Base-by-base conservation (phyloP, 129 eudicot genomes). In the Silybum marianum region DNA sequence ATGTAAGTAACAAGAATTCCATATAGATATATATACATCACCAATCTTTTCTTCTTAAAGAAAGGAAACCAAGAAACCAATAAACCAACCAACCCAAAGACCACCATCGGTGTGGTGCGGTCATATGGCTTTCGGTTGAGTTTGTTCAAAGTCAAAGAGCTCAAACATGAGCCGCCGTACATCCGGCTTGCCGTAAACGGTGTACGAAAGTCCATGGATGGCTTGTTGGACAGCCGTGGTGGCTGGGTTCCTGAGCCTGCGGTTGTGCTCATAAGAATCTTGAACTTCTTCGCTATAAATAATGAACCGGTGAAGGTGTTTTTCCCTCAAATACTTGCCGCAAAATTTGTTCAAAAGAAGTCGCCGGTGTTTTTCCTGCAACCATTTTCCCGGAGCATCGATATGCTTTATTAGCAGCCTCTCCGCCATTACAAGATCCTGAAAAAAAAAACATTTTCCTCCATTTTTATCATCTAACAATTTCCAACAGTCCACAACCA, bases 361-460 rank as follows among this genome's bases (percentile, higher is more conserved):
- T 13, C 92, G 90, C 2, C 98, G 81, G 85, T 96, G 99, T 69
- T 71, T 93, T 77, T 91, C 98, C 72, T 93, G 93, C 38, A 96
- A 69, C 97, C 96, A 96, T 76, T 72, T 91, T 69, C 99, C 99
- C 0, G 99, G 99, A 11, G 99, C 99, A 80, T 96, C 99, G 34
- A 96, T 78, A 78, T 96, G 99, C 89, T 96, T 96, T 97, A 96
- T 93, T 16, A 93, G 94, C 86, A 96, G 81, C 89, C 95, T 93
- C 85, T 96, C 99, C 0, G 99, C 99, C 98, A 96, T 87, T 84
- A 96, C 99, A 88, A 96, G 98, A 89, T 96, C 99, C 99, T 96
- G 86, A 80, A 80, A 75, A 0, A 80, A 80, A 75, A 0, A 79
- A 72, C 51, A n/a, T 69, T 69, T 36, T 34, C 74, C 38, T 2